Percentiles rank a stretch among this genome's conserved stretches.
These are phyloP conservation scores for Fusarium torreyae DNA, from an alignment of 2,329 filamentous ascomycete genomes.

Conservation along the genomic window DNA sequence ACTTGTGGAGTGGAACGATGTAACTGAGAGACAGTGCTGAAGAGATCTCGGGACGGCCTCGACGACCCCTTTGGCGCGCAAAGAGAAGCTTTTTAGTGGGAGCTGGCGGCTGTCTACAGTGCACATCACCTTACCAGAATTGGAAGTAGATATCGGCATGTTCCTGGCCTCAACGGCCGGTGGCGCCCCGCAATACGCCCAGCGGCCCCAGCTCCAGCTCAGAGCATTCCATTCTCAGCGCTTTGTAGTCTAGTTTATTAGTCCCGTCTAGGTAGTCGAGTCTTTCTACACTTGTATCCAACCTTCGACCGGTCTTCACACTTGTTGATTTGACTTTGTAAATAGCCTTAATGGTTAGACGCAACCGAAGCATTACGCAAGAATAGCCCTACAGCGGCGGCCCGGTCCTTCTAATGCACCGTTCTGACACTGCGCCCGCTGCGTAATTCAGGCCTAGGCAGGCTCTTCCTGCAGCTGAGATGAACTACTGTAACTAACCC, in stretches of 20 bases:
- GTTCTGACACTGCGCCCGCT: conserved; percentile 11
- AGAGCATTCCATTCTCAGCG: not conserved
- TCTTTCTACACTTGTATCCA: not conserved
- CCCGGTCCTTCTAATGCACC: conserved; percentile 34
- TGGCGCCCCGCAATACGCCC: conserved; percentile 35
- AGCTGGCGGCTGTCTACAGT: conserved; percentile 27
- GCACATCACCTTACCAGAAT: conserved; percentile 21
- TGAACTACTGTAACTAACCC: not conserved
- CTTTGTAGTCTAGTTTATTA: not conserved
- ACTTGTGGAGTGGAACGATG: conserved; percentile 48
- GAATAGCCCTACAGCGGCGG: conserved; percentile 29
- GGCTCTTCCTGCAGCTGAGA: conserved; percentile 1
- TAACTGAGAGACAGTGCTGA: conserved; percentile 42
- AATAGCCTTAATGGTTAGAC: conserved; percentile 32
- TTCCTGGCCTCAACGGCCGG: conserved; percentile 35
- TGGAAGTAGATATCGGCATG: conserved; percentile 30
- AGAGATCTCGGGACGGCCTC: not conserved
- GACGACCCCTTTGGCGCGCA: not conserved
- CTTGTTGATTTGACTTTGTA: conserved; percentile 6
- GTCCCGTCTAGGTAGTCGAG: no score
- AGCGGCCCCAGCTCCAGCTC: conserved; percentile 18
- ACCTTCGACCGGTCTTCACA: not conserved
- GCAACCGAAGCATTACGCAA: conserved; percentile 11
- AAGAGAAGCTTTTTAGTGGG: conserved; percentile 7
- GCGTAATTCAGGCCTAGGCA: not conserved